Evolutionary conservation across 2,329 filamentous ascomycete genomes (phyloP).

Genomic region (Sarocladium brachiariae): DNA sequence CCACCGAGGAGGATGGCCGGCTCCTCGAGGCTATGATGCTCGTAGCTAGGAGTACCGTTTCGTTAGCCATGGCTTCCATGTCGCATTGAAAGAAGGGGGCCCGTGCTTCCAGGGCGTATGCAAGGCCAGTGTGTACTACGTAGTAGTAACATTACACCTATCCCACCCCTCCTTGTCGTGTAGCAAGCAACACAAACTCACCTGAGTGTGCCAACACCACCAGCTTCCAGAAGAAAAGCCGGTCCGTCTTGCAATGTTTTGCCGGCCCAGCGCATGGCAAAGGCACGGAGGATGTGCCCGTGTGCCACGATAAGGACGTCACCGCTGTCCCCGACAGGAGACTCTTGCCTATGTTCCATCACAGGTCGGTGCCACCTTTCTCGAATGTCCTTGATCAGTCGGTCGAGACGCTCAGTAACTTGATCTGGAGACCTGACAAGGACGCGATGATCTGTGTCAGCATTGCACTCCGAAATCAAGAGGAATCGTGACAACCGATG

Average conservation of each 20-base stretch:
- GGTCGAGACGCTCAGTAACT: conserved; percentile 65
- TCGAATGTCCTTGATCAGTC: conserved; percentile 68
- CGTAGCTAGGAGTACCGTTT: conserved; percentile 49
- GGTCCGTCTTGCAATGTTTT: conserved; percentile 69
- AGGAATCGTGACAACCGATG: neutral
- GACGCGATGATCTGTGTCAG: neutral
- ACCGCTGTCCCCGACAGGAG: conserved; percentile 28
- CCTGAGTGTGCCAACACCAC: conserved; percentile 77
- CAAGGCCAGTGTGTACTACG: too few relatives aligned
- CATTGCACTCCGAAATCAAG: neutral
- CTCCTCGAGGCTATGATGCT: conserved; percentile 71
- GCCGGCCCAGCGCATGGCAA: conserved; percentile 80
- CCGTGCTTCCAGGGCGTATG: too few relatives aligned
- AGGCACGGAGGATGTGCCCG: conserved; percentile 80
- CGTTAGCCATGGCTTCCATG: too few relatives aligned
- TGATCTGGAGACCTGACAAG: conserved; percentile 47
- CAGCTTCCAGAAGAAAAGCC: conserved; percentile 77
- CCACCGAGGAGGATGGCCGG: conserved; percentile 74
- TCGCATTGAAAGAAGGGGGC: too few relatives aligned
- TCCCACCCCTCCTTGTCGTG: too few relatives aligned
- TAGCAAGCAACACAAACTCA: too few relatives aligned
- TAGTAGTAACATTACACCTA: too few relatives aligned
- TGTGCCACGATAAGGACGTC: conserved; percentile 67
- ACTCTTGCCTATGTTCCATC: conserved; percentile 40
- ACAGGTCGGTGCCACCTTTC: conserved; percentile 54